Base-by-base conservation (phyloP, 768 basidiomycete species). In the Leucosporidium yakuticum region DNA sequence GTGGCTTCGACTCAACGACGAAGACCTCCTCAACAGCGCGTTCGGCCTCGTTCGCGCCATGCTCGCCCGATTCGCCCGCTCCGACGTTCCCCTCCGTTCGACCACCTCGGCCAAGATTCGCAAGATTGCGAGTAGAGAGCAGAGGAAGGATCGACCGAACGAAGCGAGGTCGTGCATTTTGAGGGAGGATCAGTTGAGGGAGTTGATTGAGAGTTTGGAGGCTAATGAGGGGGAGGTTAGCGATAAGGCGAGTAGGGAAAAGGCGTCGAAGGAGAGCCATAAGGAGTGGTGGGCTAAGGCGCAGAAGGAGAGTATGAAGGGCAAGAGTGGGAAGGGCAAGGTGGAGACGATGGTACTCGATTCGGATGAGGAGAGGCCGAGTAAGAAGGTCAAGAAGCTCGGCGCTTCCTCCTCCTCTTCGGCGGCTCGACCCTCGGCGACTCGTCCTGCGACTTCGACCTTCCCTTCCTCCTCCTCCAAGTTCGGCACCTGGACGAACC, bases 1-100 rank as follows among this genome's bases (percentile, higher is more conserved):
- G 61, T 99, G 96, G 96, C 80, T 98, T 57, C 87, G 94, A 31
- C 82, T 98, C 47, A 97, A 93, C 19, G 91, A 98, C 78, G 84
- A 88, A 74, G 95, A 98, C 76, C 83, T 96, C 9, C 81, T 98
- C 4, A 87, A 93, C 78, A 91, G 94, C 74, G 88, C 92, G 0
- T 92, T 90, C 71, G 82, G 89, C 60, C 82, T 98, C 27, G 81
- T 98, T 29, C 86, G 89, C 75, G 84, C 86, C 19, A 82, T 97
- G 32, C 81, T 98, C 60, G 83, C 85, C 25, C 85, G 88, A 68
- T 91, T 96, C 79, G 83, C 83, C 61, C 84, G 86, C 55, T 84
- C 69, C 0, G 49, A 68, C 47, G 47, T 75, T 25, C 48, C 64
- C 0, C 44, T 76, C 9, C 36, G 57, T 44, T 57, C 64, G 5